Base-by-base conservation (phyloP, 73 alveolate species). In the Paramecium sexaurelia region DNA sequence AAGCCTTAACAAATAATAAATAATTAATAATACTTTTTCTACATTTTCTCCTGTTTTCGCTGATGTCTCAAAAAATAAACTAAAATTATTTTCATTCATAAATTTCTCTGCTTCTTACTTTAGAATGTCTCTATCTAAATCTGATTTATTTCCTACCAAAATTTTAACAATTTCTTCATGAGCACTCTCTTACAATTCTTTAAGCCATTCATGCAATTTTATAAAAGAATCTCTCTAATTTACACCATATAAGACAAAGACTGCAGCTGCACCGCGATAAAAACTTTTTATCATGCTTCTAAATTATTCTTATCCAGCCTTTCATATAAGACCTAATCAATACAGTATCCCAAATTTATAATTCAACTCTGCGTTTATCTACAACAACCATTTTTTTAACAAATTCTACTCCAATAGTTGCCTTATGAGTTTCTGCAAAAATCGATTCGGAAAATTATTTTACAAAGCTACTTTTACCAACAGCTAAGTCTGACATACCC, bases 261-360 rank as follows among this genome's bases (percentile, higher is more conserved):
- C 87, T 73, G 67, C 87, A 17, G 87, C 87, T 33, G 66, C 87
- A 7, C 37, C 55, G n/a, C 67, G 55, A 73, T 73, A 73, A 73
- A 4, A 5, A 17, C 36, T 17, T 6, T 33, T 73, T 17, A 39
- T 17, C 20, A 73, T 15, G 5, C 35, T 11, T 11, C 87, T 3
- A 73, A 35, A 73, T 39, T n/a, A 15, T 35, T 73, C 87, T 39
- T 73, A 0, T 17, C 87, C 87, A 20, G 87, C 87, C 87, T 73
- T 11, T 66, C 7, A 4, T 7, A 73, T 73, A 73, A 15, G 7
- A 36, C 33, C 26, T 1, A 0, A 11, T 2, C 32, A n/a, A 13
- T 71, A 73, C 87, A 35, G 87, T 73, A 36, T 73, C 87, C 87
- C 87, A 73, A 27, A 73, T 13, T 33, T 71, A 35, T 20, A 71